phyloP scores from a whole-genome alignment of 2,329 filamentous ascomycete species.

The Sphaerulina vaccinii region DNA sequence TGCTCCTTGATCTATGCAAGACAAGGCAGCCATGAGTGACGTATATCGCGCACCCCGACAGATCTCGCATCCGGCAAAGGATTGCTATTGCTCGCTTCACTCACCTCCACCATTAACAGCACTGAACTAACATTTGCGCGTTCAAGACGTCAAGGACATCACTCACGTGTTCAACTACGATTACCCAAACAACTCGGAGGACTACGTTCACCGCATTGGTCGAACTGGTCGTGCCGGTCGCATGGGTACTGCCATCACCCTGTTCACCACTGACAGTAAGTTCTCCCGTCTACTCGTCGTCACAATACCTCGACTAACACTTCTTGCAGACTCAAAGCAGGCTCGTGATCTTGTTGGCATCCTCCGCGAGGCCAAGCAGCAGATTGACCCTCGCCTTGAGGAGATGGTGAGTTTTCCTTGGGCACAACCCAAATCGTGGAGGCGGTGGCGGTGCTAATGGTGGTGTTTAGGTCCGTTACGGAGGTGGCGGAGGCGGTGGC shows the following conservation, averaged over 20 bases:
- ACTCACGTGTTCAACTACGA: conserved; percentile 99
- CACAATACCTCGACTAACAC: conserved; percentile 35
- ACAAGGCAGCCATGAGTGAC: conserved; percentile 33
- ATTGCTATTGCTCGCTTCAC: conserved; percentile 46
- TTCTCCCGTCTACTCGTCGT: conserved; percentile 35
- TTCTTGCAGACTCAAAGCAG: conserved; percentile 52
- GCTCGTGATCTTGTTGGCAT: conserved; percentile 94
- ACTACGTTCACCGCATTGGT: conserved; percentile 68
- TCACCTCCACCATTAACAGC: conserved; percentile 33
- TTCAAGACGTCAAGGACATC: conserved; percentile 99
- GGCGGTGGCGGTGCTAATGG: conserved; percentile 77
- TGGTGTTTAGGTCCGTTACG: conserved; percentile 52
- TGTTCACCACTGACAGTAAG: conserved; percentile 99
- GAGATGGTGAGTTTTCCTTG: conserved; percentile 98
- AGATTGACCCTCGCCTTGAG: conserved; percentile 89
- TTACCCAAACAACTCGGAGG: conserved; percentile 88
- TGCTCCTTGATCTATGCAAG: conserved; percentile 22
- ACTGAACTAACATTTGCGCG: conserved; percentile 50
- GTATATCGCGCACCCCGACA: conserved; percentile 36
- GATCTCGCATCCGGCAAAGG: conserved; percentile 54
- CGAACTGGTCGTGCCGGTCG: conserved; percentile 73
- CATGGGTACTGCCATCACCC: conserved; percentile 92
- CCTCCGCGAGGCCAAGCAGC: conserved; percentile 94
- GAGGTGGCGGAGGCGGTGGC: conserved; percentile 50
- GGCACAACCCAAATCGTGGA: too few species aligned